Percentiles rank a stretch among this genome's conserved stretches.
phyloP scores from a whole-genome alignment of 1,284 basidiomycete species.

The Farysia itapuensis region DNA sequence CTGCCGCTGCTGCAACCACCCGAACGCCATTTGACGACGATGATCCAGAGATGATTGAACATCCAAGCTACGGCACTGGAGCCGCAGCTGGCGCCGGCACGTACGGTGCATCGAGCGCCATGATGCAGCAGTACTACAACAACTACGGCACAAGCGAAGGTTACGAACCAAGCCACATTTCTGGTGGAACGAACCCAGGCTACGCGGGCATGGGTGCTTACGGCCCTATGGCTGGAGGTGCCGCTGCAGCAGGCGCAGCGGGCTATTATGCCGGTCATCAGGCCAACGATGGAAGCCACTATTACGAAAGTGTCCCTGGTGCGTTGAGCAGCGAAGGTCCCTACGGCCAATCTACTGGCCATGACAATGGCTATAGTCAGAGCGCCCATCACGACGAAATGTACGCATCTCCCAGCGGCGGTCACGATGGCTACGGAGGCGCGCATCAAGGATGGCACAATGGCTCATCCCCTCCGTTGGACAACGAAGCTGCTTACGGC shows the following conservation, averaged over 20 bases:
- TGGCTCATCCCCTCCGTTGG: constrained; percentile 28
- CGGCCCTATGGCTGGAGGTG: constrained; percentile 43
- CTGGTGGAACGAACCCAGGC: constrained; percentile 42
- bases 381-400: constrained; percentile 18
- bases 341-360: constrained; percentile 23
- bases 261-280: constrained; percentile 28
- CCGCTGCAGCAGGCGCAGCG: constrained; percentile 42
- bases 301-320: constrained; percentile 37
- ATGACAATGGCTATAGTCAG: constrained; percentile 26
- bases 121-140: constrained; percentile 43
- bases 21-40: constrained; percentile 59
- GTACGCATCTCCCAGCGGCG: constrained; percentile 16
- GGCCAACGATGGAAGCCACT: constrained; percentile 26
- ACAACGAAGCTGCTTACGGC: constrained; percentile 24
- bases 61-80: constrained; percentile 41
- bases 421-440: constrained; percentile 28
- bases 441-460: constrained; percentile 37
- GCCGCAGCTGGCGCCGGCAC: constrained; percentile 25
- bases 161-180: constrained; percentile 51
- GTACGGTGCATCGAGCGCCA: constrained; percentile 26
- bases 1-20: constrained; percentile 55
- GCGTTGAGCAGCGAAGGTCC: constrained; percentile 7
- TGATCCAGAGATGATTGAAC: constrained; percentile 57
- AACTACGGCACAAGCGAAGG: constrained; percentile 34
- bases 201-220: constrained; percentile 54